phyloP scores from a whole-genome alignment of 352 stramenopile species.

The Phytophthora citricola region DNA sequence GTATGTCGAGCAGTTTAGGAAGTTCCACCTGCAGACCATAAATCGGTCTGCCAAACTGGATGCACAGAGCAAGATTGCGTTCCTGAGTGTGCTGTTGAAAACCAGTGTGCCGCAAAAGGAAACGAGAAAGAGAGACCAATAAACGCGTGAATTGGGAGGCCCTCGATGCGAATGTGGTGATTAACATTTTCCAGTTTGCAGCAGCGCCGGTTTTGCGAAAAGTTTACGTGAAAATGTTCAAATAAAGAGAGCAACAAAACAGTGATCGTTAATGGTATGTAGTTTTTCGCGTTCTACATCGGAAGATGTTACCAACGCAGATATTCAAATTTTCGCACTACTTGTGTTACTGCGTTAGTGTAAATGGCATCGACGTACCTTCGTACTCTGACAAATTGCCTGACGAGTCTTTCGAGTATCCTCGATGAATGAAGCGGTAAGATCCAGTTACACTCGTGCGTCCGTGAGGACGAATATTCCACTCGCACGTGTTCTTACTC shows the following conservation, averaged over 20 bases:
- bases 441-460: slow-evolving; percentile 38
- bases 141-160: neutral
- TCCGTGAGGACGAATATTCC: slow-evolving; percentile 19
- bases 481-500: slow-evolving; percentile 41
- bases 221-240: too few relatives aligned
- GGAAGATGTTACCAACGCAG: too few relatives aligned
- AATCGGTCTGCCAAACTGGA: neutral
- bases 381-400: slow-evolving; percentile 42
- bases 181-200: too few relatives aligned
- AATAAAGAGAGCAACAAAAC: too few relatives aligned
- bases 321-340: too few relatives aligned
- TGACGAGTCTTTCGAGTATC: slow-evolving; percentile 44
- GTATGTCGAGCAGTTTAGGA: neutral
- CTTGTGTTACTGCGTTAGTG: slow-evolving; percentile 5
- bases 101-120: neutral
- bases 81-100: neutral
- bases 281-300: too few relatives aligned
- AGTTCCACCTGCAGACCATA: neutral
- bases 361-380: slow-evolving; percentile 39
- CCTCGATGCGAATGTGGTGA: too few relatives aligned
- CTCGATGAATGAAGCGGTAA: slow-evolving; percentile 58
- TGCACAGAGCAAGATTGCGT: neutral
- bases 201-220: too few relatives aligned
- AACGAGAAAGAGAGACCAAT: neutral
- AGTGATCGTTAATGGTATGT: too few relatives aligned